Conservation (phyloP, 495 filamentous ascomycete species). For the Aspergillus avenaceus region DNA sequence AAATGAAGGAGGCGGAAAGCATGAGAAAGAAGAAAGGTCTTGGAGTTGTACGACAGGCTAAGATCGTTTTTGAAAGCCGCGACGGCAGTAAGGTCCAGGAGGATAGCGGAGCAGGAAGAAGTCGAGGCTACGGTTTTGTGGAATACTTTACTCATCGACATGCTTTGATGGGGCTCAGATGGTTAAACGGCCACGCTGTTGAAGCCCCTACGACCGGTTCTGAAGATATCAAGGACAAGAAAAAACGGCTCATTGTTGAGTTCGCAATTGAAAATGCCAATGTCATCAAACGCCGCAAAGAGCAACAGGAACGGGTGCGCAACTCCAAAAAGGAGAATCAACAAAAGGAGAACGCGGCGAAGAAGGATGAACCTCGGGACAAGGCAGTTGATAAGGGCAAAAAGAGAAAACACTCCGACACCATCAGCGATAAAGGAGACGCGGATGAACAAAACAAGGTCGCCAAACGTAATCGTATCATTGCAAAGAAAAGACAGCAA, state of each 20-base stretch:
- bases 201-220: slow-evolving; percentile 26
- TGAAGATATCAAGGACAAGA: slow-evolving; percentile 52
- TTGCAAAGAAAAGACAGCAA: slow-evolving; percentile 62
- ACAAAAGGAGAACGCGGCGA: slow-evolving; percentile 22
- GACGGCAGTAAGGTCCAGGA: slow-evolving; percentile 79
- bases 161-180: slow-evolving; percentile 92
- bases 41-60: slow-evolving; percentile 92
- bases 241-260: slow-evolving; percentile 84
- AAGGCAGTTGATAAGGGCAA: slow-evolving; percentile 18
- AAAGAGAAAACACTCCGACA: slow-evolving; percentile 42
- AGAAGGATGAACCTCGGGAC: slow-evolving; percentile 3
- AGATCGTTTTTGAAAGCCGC: slow-evolving; percentile 83
- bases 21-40: slow-evolving; percentile 76
- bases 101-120: slow-evolving; percentile 68
- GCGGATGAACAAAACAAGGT: slow-evolving; percentile 49
- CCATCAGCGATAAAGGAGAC: slow-evolving; percentile 22
- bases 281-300: slow-evolving; percentile 74
- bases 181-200: slow-evolving; percentile 84
- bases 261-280: slow-evolving; percentile 99
- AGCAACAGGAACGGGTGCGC: slow-evolving; percentile 60
- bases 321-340: slow-evolving; percentile 20
- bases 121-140: slow-evolving; percentile 93
- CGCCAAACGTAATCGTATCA: slow-evolving; percentile 60
- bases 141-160: slow-evolving; percentile 93
- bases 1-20: slow-evolving; percentile 74